Base-by-base conservation (phyloP, 805 yeast species). In the Pichia nanzhaoensis region DNA sequence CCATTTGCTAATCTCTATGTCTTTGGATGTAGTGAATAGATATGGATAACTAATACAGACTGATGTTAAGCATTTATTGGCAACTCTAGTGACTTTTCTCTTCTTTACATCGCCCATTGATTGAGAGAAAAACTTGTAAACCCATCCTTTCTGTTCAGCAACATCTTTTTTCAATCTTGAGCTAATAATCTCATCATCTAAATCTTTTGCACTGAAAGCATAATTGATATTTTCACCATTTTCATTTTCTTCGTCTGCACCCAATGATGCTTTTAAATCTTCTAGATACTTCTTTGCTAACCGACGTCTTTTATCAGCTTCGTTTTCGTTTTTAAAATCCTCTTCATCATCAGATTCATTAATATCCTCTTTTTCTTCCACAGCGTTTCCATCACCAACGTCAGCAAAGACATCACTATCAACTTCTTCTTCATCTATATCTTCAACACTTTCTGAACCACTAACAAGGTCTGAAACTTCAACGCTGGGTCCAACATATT, bases 221-320 rank as follows among this genome's bases (percentile, higher is more conserved):
- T 69, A 75, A 9, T 62, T 24, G 6, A 10, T 57, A 14, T 56
- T 40, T 17, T 37, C 51, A 22, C 40, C 39, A 19, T 37, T 52
- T 19, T 41, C 46, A 20, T 37, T 45, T 18, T 37, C 28, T 7
- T 10, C 28, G 28, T 10, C 50, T 5, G 34, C 52, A 20, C 53
- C 51, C 2, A 47, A 37, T 17, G 72, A 74, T 50, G 83, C 87
- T 3, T 84, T 79, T 57, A 93, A 67, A 57, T 84, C 84, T 38
- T 83, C 89, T 51, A 93, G 69, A 63, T 93, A 93, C 64, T 90
- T 93, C 64, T 89, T 89, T 16, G 98, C 98, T 48, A 93, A 72
- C 58, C 98, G 73, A 66, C 99, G 78, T 65, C 99, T 78, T 65
- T 87, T 89, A 58, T 93, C 99, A 0, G 96, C 95, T 8, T 90